Base-by-base conservation (phyloP, 345 rosid species). In the Raphanus raphanistrum region DNA sequence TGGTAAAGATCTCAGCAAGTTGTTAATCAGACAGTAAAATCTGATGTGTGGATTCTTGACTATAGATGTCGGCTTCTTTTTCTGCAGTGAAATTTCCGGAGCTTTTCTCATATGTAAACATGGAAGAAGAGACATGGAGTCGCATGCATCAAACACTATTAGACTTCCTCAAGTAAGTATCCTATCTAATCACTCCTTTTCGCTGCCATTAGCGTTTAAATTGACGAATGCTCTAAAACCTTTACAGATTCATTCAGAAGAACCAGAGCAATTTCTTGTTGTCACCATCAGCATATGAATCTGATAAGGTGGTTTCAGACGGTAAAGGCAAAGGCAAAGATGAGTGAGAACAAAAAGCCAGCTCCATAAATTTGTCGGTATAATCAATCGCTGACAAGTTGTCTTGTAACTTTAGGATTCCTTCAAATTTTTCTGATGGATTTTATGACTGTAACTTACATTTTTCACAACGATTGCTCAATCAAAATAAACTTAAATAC, bases 91-190 rank as follows among this genome's bases (percentile, higher is more conserved):
- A 95, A 81, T 85, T 95, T 60, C 99, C 99, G 2, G 97, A 93
- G 87, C 88, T 95, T 63, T 75, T 95, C 79, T 84, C 92, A 65
- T 89, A 88, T 76, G 94, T 88, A 68, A 90, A 89, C 83, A 90
- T 95, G 65, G 99, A 93, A 84, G 99, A 92, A 80, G 99, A 95
- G 74, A 92, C 98, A 43, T 75, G 90, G 82, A 86, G 63, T 35
- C 83, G 87, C 67, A 62, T 95, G 88, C 98, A 95, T 80, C 98
- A 88, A 87, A 93, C 85, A 74, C 79, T 95, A 74, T 82, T 84
- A 16, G 96, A 95, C 87, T 89, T 95, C 71, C 96, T 95, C 86
- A 92, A 91, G 99, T 95, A 87, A 91, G 99, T 92, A 88, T 41
- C 7, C 31, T 58, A 43, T 15, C 2, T 32, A 43, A 29, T 74